These are phyloP conservation scores for Penicillium lividum DNA, from an alignment of 495 filamentous ascomycete species.

Conservation along the genomic window DNA sequence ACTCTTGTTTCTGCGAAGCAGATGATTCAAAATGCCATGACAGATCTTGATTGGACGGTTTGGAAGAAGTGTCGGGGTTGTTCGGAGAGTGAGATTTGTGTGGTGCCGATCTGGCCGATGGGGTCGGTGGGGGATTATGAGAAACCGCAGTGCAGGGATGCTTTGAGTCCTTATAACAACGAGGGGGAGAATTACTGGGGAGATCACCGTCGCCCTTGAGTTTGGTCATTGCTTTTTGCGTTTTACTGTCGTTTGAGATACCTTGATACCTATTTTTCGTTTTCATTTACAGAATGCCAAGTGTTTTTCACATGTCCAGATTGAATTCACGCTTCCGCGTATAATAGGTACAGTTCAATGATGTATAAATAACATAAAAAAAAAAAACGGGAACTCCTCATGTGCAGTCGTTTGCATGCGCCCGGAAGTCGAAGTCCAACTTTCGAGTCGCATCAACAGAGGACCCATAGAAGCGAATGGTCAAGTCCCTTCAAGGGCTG, in stretches of 20 bases:
- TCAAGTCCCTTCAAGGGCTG: slow-evolving; percentile 20
- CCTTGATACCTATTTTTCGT: not conserved
- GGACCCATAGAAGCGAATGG: slow-evolving; percentile 25
- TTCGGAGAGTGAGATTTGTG: slow-evolving; percentile 58
- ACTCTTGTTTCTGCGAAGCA: slow-evolving; percentile 26
- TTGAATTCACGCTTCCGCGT: slow-evolving; percentile 18
- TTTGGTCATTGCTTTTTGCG: not conserved
- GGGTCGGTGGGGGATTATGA: slow-evolving; percentile 55
- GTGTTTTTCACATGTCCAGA: slow-evolving; percentile 5
- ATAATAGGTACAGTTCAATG: slow-evolving; percentile 25
- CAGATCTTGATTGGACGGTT: slow-evolving; percentile 57
- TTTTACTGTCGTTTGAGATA: slow-evolving; percentile 1
- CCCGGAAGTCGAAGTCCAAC: slow-evolving; percentile 13
- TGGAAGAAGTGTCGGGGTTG: slow-evolving; percentile 64
- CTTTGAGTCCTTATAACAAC: slow-evolving; percentile 21
- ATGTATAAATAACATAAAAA: slow-evolving; percentile 6
- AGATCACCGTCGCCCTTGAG: slow-evolving; percentile 6
- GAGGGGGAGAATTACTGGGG: slow-evolving; percentile 44
- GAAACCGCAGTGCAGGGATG: slow-evolving; percentile 49
- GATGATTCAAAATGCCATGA: slow-evolving; percentile 42
- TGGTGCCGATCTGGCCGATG: slow-evolving; percentile 67
- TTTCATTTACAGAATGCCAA: slow-evolving; percentile 8
- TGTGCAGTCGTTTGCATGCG: slow-evolving; percentile 24
- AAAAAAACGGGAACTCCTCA: slow-evolving; percentile 21
- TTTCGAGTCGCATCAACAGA: slow-evolving; percentile 17